Conservation (phyloP, 805 yeast genomes). For the Blastobotrys terrestris region DNA sequence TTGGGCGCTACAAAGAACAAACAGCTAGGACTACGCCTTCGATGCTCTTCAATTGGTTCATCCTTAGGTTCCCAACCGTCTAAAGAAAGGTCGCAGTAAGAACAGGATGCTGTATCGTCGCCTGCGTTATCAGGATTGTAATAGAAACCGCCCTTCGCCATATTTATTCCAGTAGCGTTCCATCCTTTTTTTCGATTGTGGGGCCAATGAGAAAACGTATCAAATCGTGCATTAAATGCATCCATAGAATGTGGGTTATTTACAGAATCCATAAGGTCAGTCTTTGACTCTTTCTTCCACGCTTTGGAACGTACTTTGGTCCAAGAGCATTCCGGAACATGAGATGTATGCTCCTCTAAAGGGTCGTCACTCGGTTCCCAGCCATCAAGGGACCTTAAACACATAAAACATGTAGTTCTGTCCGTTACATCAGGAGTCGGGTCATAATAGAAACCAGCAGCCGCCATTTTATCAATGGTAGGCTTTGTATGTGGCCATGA, state of each 20-base stretch:
- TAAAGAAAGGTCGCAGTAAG: conserved; percentile 54
- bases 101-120: conserved; percentile 55
- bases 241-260: conserved; percentile 22
- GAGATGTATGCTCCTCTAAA: conserved; percentile 39
- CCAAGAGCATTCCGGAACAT: conserved; percentile 33
- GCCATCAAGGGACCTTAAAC: conserved; percentile 49
- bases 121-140: conserved; percentile 44
- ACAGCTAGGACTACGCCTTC: conserved; percentile 38
- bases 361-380: conserved; percentile 55
- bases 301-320: conserved; percentile 19
- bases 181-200: conserved; percentile 37
- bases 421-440: conserved; percentile 44
- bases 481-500: conserved; percentile 25
- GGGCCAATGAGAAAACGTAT: conserved; percentile 37
- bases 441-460: conserved; percentile 55
- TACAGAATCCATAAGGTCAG: conserved; percentile 2
- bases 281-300: conserved; percentile 6
- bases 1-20: conserved; percentile 30
- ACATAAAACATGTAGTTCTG: conserved; percentile 52
- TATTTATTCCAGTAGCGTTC: conserved; percentile 33
- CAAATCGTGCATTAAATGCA: conserved; percentile 19
- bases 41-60: conserved; percentile 56
- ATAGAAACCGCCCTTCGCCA: conserved; percentile 62
- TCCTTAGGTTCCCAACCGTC: conserved; percentile 72
- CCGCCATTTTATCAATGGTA: conserved; percentile 37